phyloP scores from a whole-genome alignment of 129 eudicot species.

The Solidago caesia region DNA sequence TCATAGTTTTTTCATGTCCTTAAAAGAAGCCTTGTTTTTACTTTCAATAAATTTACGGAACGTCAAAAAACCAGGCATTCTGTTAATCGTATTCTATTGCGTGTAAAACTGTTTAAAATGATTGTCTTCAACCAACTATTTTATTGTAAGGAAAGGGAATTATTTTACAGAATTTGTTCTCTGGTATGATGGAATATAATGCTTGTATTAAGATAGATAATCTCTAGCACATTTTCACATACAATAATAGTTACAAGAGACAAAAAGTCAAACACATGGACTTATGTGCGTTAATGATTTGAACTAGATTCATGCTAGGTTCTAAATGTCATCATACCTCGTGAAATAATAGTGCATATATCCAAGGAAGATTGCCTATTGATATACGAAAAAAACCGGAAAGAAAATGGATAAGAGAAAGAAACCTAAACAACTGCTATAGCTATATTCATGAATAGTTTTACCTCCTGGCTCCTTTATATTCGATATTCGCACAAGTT shows the following conservation, averaged over 20 bases:
- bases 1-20: conserved; percentile 16
- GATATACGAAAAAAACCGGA: background rate
- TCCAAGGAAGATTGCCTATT: background rate
- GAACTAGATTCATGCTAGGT: background rate
- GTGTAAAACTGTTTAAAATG: background rate
- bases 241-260: background rate
- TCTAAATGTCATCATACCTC: background rate
- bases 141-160: background rate
- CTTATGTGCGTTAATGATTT: background rate
- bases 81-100: conserved; percentile 1
- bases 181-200: background rate
- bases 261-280: background rate
- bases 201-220: background rate
- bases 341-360: background rate
- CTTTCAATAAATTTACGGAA: background rate
- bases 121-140: background rate
- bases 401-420: background rate
- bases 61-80: background rate
- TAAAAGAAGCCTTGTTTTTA: background rate
- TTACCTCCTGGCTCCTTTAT: background rate
- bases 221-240: background rate
- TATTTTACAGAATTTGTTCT: background rate
- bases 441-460: background rate
- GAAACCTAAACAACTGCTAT: background rate
- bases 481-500: background rate